phyloP scores from a whole-genome alignment of 2,329 filamentous ascomycete genomes.

The Chalaropsis thielavioides region DNA sequence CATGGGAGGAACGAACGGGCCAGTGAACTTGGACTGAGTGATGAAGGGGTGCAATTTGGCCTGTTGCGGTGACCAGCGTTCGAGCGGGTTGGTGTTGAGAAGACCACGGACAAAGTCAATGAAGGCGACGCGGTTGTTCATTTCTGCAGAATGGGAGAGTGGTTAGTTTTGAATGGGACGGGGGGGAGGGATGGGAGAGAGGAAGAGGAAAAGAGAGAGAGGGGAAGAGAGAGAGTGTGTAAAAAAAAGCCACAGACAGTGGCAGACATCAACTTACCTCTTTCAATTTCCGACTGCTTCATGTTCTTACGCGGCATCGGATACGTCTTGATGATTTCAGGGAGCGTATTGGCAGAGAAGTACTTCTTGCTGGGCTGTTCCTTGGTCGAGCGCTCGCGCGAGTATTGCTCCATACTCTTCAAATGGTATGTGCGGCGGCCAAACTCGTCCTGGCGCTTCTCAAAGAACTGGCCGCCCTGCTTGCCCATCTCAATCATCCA shows the following conservation, averaged over 20 bases:
- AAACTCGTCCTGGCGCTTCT: conserved; percentile 76
- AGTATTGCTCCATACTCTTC: conserved; percentile 97
- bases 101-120: conserved; percentile 95
- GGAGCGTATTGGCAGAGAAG: conserved; percentile 83
- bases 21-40: conserved; percentile 93
- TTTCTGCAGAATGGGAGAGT: conserved; percentile 46
- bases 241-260: too few species aligned
- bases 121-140: conserved; percentile 94
- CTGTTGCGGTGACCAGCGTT: conserved; percentile 95
- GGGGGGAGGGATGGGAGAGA: not conserved
- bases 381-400: conserved; percentile 86
- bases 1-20: conserved; percentile 93
- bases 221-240: not conserved
- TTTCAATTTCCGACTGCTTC: conserved; percentile 90
- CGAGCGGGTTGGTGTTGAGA: conserved; percentile 85
- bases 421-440: conserved; percentile 79
- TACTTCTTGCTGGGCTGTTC: conserved; percentile 99
- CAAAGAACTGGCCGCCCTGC: conserved; percentile 92
- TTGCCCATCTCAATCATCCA: conserved; percentile 99
- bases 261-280: conserved; percentile 46
- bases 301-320: conserved; percentile 98
- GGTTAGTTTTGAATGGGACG: not conserved
- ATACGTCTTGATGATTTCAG: conserved; percentile 95
- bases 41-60: conserved; percentile 97
- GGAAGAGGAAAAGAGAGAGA: not conserved